These are phyloP conservation scores for Chlorella sp. DNA, from an alignment of 139 green algal species.

Conservation along the genomic window DNA sequence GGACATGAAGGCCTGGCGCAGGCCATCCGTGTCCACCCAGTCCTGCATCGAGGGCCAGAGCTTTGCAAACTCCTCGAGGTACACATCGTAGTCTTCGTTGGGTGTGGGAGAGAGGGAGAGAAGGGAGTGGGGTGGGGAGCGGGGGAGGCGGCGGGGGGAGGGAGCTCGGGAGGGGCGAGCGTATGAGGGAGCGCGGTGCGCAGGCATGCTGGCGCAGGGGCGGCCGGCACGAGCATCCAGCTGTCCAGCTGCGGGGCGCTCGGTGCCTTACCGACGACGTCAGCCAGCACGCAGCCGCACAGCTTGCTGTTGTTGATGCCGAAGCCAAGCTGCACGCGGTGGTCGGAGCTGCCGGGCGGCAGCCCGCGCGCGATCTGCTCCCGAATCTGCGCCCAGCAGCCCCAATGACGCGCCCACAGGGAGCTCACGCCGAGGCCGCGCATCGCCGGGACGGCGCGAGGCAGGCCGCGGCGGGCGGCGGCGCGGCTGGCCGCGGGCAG, in stretches of 20 bases:
- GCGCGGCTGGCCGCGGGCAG: neutral
- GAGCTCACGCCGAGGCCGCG: neutral
- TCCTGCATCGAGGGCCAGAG: constrained; percentile 11
- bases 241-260: no score
- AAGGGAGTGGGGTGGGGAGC: no score
- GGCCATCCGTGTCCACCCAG: constrained; percentile 10
- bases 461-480: neutral
- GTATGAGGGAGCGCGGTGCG: no score
- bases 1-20: constrained; percentile 3
- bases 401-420: neutral
- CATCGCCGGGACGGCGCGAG: neutral
- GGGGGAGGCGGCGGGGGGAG: no score
- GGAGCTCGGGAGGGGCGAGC: no score
- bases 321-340: constrained; percentile 7
- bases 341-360: neutral
- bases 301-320: constrained; percentile 33
- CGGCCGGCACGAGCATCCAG: no score
- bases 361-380: neutral
- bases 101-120: no score
- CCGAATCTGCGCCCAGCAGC: neutral
- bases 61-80: constrained; percentile 4
- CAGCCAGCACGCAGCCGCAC: constrained; percentile 14
- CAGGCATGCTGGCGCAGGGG: no score
- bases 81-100: constrained; percentile 24
- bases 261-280: no score